Conservation (phyloP, 2,329 filamentous ascomycete genomes). For the Zasmidium citrigriseum region DNA sequence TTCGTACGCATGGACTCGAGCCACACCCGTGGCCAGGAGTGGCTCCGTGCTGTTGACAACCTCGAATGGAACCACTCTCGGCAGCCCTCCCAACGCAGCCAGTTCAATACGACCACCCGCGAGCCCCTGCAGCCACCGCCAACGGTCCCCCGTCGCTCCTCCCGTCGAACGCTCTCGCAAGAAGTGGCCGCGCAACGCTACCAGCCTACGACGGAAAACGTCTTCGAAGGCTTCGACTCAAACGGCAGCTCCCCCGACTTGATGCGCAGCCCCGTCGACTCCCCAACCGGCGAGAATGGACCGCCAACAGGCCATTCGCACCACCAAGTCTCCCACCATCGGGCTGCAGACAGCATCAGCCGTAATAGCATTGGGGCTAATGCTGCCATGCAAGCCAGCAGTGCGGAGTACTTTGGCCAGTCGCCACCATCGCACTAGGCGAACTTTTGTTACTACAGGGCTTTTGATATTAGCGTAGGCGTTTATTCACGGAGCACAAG, state of each 20-base stretch:
- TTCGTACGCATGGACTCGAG: background rate
- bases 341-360: slow-evolving; percentile 33
- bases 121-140: slow-evolving; percentile 12
- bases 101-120: background rate
- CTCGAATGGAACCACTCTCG: slow-evolving; percentile 28
- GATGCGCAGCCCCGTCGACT: slow-evolving; percentile 2
- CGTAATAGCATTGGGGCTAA: slow-evolving; percentile 32
- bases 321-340: slow-evolving; percentile 24
- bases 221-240: slow-evolving; percentile 32
- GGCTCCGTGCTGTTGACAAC: slow-evolving; percentile 31
- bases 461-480: background rate
- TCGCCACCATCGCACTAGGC: slow-evolving; percentile 11
- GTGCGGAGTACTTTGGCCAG: slow-evolving; percentile 16
- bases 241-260: slow-evolving; percentile 11
- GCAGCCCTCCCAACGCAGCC: slow-evolving; percentile 8
- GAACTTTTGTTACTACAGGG: too few relatives aligned
- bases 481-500: too few relatives aligned
- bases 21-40: slow-evolving; percentile 20
- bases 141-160: slow-evolving; percentile 27
- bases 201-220: slow-evolving; percentile 9
- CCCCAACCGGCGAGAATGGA: background rate
- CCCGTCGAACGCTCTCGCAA: slow-evolving; percentile 25
- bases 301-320: slow-evolving; percentile 5
- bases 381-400: slow-evolving; percentile 25
- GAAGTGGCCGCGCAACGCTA: slow-evolving; percentile 15